phyloP scores from a whole-genome alignment of 441 rosid genomes.

The Rhodomyrtus psidioides region DNA sequence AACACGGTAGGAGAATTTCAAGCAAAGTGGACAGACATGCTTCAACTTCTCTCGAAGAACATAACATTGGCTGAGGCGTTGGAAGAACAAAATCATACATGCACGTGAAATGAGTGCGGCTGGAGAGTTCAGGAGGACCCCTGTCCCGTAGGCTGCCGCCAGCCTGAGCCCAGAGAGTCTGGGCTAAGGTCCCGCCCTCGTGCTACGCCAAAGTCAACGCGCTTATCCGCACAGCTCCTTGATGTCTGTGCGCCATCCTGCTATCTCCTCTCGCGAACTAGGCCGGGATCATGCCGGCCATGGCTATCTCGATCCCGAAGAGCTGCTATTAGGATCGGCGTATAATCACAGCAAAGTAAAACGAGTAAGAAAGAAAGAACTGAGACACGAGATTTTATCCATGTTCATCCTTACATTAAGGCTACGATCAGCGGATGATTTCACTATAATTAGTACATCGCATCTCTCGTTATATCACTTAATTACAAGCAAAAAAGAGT shows the following conservation, averaged over 20 bases:
- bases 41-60: not conserved
- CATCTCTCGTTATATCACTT: too few relatives aligned
- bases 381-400: too few relatives aligned
- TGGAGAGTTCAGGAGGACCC: constrained; percentile 60
- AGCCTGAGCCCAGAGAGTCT: constrained; percentile 55
- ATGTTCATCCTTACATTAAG: too few relatives aligned
- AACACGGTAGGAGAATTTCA: not conserved
- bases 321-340: constrained; percentile 28
- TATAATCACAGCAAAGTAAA: too few relatives aligned
- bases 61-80: too few relatives aligned
- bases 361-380: too few relatives aligned
- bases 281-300: constrained; percentile 65
- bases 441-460: too few relatives aligned
- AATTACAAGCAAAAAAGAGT: too few relatives aligned
- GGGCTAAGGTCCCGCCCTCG: constrained; percentile 37
- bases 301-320: constrained; percentile 63
- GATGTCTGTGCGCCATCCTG: constrained; percentile 60
- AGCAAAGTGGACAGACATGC: not conserved
- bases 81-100: too few relatives aligned
- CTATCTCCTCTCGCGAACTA: constrained; percentile 68
- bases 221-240: constrained; percentile 49
- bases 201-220: constrained; percentile 65
- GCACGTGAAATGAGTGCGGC: constrained; percentile 19
- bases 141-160: constrained; percentile 50
- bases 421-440: too few relatives aligned